These are phyloP conservation scores for Gynandropsis gynandra DNA, from an alignment of 345 rosid species.

Conservation along the genomic window DNA sequence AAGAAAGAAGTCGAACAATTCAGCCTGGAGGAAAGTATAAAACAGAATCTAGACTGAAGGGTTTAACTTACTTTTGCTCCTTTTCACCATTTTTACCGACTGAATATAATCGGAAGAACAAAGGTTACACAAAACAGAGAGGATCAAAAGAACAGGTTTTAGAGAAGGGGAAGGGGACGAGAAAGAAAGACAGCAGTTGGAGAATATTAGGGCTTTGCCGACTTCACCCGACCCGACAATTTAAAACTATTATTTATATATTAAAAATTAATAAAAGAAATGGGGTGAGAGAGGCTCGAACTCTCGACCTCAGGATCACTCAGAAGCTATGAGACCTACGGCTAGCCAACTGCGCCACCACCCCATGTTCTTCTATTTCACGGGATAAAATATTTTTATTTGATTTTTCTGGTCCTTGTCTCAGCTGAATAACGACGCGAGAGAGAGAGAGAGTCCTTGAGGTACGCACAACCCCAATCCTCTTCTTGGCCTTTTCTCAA, in stretches of 20 bases:
- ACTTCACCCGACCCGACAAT: slow-evolving; percentile 8
- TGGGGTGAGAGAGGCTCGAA: slow-evolving; percentile 86
- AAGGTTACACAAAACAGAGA: neutral
- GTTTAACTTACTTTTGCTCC: slow-evolving; percentile 59
- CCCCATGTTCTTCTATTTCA: no score
- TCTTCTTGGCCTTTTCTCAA: slow-evolving; percentile 13
- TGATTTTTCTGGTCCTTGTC: neutral
- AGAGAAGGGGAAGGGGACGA: neutral
- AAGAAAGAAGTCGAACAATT: neutral
- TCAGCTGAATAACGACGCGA: neutral
- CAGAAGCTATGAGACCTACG: slow-evolving; percentile 82
- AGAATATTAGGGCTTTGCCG: slow-evolving; percentile 28
- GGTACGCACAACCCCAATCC: slow-evolving; percentile 41
- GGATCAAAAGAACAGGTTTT: slow-evolving; percentile 12
- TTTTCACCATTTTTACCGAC: slow-evolving; percentile 54
- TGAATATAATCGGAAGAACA: neutral
- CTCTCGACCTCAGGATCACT: slow-evolving; percentile 91
- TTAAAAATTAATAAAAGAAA: neutral
- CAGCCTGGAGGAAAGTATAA: neutral
- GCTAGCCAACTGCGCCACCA: slow-evolving; percentile 97
- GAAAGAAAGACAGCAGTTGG: neutral
- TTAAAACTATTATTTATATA: neutral
- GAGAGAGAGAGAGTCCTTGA: slow-evolving; percentile 6
- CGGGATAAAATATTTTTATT: no score
- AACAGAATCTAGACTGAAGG: neutral